phyloP scores from a whole-genome alignment of 2,329 filamentous ascomycete species.

The Xylariales sp. region DNA sequence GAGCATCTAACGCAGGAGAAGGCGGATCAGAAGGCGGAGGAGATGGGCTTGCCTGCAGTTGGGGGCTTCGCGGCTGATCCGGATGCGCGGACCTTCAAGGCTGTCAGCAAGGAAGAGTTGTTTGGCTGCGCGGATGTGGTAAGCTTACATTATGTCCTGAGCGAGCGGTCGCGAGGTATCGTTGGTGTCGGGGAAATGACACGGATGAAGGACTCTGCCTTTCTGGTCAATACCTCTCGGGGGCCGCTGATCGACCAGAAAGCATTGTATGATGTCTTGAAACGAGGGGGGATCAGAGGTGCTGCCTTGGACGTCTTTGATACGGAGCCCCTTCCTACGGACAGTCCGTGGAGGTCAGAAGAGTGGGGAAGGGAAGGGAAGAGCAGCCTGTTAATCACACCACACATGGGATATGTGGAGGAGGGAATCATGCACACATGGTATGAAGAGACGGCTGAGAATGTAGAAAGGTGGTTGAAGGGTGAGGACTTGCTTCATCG shows the following conservation, averaged over 20 bases:
- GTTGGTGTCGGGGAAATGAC: slow-evolving; percentile 52
- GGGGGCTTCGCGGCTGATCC: not conserved
- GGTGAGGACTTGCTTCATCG: slow-evolving; percentile 12
- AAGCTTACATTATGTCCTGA: slow-evolving; percentile 64
- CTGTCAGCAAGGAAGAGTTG: slow-evolving; percentile 58
- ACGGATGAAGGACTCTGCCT: slow-evolving; percentile 54
- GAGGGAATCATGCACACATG: slow-evolving; percentile 58
- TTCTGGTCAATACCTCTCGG: slow-evolving; percentile 70
- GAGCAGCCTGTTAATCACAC: slow-evolving; percentile 59
- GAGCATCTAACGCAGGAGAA: slow-evolving; percentile 57
- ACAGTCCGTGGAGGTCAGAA: slow-evolving; percentile 61
- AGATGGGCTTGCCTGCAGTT: slow-evolving; percentile 41
- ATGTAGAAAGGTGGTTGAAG: slow-evolving; percentile 46
- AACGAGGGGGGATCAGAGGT: slow-evolving; percentile 56
- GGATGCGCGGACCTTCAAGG: slow-evolving; percentile 46
- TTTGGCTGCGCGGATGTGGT: slow-evolving; percentile 60
- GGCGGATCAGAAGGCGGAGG: slow-evolving; percentile 51
- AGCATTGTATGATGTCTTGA: slow-evolving; percentile 55
- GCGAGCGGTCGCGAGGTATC: slow-evolving; percentile 56
- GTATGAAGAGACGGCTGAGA: slow-evolving; percentile 64
- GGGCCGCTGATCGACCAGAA: slow-evolving; percentile 65
- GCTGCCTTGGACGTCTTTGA: slow-evolving; percentile 72
- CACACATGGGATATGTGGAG: slow-evolving; percentile 72
- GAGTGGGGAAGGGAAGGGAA: slow-evolving; percentile 61
- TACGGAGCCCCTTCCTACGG: slow-evolving; percentile 60